Evolutionary conservation across 371 early-diverging fungal species (phyloP).

Genomic region (Astathelohania contejeani): DNA sequence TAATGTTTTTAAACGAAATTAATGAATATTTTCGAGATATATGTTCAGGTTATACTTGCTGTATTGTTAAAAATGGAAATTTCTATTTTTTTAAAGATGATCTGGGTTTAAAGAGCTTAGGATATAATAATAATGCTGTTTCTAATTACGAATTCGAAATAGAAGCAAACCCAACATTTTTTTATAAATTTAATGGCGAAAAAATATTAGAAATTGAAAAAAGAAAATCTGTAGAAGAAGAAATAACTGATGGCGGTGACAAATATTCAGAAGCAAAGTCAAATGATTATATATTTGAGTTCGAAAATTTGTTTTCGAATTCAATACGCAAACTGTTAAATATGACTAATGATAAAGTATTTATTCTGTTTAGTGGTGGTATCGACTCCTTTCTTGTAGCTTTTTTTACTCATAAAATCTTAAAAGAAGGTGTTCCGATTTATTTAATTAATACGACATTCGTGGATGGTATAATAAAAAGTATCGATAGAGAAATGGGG

Average conservation of each 20-base stretch:
- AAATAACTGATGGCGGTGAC: background rate
- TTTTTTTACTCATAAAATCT: slow-evolving; percentile 12
- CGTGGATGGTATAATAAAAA: slow-evolving; percentile 1
- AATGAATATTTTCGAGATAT: too few relatives aligned
- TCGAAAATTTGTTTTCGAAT: background rate
- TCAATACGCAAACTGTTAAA: background rate
- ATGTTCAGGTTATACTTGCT: slow-evolving; percentile 19
- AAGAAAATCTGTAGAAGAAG: background rate
- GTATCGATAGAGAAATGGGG: slow-evolving; percentile 23
- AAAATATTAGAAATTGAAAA: background rate
- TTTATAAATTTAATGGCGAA: slow-evolving; percentile 25
- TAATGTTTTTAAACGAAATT: too few relatives aligned
- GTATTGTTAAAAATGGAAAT: background rate
- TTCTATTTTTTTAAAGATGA: slow-evolving; percentile 43
- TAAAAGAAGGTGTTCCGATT: slow-evolving; percentile 1
- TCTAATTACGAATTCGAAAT: slow-evolving; percentile 18
- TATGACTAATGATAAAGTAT: slow-evolving; percentile 1
- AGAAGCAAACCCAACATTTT: slow-evolving; percentile 21
- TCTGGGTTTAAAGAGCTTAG: slow-evolving; percentile 34
- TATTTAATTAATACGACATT: slow-evolving; percentile 39
- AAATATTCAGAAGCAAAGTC: background rate
- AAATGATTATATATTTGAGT: background rate
- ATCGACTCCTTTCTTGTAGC: slow-evolving; percentile 36
- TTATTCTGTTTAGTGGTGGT: slow-evolving; percentile 44
- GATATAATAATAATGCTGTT: slow-evolving; percentile 15